These are phyloP conservation scores for Vachellia pachyceras DNA, from an alignment of 306 rosid genomes.

Conservation along the genomic window DNA sequence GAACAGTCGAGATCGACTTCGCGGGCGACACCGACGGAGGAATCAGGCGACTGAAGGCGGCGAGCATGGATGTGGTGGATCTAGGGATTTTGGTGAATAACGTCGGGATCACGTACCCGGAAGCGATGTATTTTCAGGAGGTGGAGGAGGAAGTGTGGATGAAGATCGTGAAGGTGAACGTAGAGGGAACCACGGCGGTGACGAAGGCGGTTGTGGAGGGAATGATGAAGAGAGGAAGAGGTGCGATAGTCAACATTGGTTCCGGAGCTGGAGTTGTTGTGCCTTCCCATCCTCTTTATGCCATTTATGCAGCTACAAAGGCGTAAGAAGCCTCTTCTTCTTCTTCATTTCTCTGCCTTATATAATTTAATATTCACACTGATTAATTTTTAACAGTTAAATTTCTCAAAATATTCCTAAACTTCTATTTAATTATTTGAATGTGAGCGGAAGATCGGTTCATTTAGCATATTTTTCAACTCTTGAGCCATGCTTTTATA, in stretches of 20 bases:
- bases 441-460: too few species aligned
- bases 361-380: too few species aligned
- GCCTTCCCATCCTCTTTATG: slow-evolving; percentile 84
- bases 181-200: slow-evolving; percentile 63
- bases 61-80: slow-evolving; percentile 49
- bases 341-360: neutral
- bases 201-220: slow-evolving; percentile 55
- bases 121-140: slow-evolving; percentile 65
- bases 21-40: slow-evolving; percentile 39
- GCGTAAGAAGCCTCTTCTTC: slow-evolving; percentile 55
- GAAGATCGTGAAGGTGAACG: slow-evolving; percentile 67
- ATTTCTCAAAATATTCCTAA: too few species aligned
- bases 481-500: too few species aligned
- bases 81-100: slow-evolving; percentile 68
- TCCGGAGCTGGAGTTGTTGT: slow-evolving; percentile 72
- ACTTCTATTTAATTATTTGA: too few species aligned
- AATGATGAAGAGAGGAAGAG: slow-evolving; percentile 66
- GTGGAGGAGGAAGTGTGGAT: slow-evolving; percentile 66
- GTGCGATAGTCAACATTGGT: slow-evolving; percentile 74
- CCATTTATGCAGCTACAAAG: slow-evolving; percentile 83
- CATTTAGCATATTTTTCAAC: too few species aligned
- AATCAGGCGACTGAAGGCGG: slow-evolving; percentile 43
- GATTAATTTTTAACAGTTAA: too few species aligned
- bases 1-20: slow-evolving; percentile 56
- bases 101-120: slow-evolving; percentile 71